Base-by-base conservation (phyloP, 805 yeast genomes). In the Saturnispora ahearnii region DNA sequence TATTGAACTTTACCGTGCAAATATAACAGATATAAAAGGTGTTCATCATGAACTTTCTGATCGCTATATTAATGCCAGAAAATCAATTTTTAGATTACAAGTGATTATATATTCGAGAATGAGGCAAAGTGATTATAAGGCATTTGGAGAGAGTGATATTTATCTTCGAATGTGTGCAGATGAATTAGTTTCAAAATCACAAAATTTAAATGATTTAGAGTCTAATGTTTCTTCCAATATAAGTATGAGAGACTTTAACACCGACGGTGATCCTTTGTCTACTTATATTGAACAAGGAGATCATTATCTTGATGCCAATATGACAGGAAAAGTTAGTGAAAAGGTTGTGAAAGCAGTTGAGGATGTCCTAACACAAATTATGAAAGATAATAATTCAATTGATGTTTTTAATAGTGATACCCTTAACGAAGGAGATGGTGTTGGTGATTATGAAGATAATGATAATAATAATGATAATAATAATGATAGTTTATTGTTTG, bases 291-390 rank as follows among this genome's bases (percentile, higher is more conserved):
- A 61, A 29, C 61, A 53, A 5, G 62, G 58, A 26, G 59, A 40
- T 10, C 53, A 46, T 11, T 60, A 66, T 1, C 68, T 65, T 13
- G 65, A 68, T 21, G 70, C 67, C 8, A 57, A 56, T 34, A 64
- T 63, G 36, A 62, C 65, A 3, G 54, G 55, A 7, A 61, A 55
- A 34, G 70, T 73, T 3, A 71, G 76, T 45, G 71, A 73, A 3
- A 69, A 63, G 15, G 82, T 77, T 0, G 63, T 81, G 5, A 69
- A 71, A 47, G 87, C 87, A 0, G 84, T 83, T 18, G 86, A 82
- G 58, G 80, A 77, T 59, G 88, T 86, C 3, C 73, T 84, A 50
- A 75, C 74, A 28, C 78, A 81, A 53, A 81, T 83, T 32, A 76
- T 77, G 74, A 67, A 60, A 26, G 64, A 64, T 34, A 65, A 58